Evolutionary conservation across 2,329 filamentous ascomycete species (phyloP), one percentile per base, ranked within the genome.

Genomic region (Aciculosporium take): DNA sequence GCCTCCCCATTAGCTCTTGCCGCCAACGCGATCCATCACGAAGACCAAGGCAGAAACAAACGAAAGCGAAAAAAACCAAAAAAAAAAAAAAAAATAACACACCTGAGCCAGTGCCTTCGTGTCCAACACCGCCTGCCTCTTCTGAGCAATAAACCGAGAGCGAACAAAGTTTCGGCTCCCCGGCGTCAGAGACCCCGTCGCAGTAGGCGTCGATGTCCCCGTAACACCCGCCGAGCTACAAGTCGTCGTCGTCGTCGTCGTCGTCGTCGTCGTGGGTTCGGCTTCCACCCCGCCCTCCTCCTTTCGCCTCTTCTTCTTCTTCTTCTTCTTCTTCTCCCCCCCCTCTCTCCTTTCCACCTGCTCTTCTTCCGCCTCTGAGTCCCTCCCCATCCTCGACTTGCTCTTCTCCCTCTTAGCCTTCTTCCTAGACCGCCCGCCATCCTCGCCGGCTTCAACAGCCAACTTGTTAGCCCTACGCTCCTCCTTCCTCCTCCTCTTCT

Each of bases 101-200:
- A 88, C 84, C 77, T 95, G 87, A 58, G 88, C 89, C 55, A 96
- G 63, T 12, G 87, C 84, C 54, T 81, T 78, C 37, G 79, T 72
- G 59, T 95, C 84, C 65, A 86, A 73, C 44, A 87, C 74, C 2
- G 88, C 87, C 65, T 81, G 76, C 53, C 78, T 79, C 68, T 96
- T 96, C 52, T 91, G 84, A 43, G 81, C 81, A 53, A 96, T 94
- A 60, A 88, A 85, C 45, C 85, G 73, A 50, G 84, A 78, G 48
- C 89, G 71, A 36, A 88, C 76, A 41, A 82, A 74, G 57, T 88
- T 84, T 48, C 86, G 74, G 37, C 72, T 76, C 7, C 61, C 62
- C 45, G 68, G 67, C 24, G 64, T 70, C 23, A 66, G 66, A 35
- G 61, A 65, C 40, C 62, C 64, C 37, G 66, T 64, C 20, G 60